Evolutionary conservation across 208 protist species (phyloP).

Genomic region (Porcisia deanei): DNA sequence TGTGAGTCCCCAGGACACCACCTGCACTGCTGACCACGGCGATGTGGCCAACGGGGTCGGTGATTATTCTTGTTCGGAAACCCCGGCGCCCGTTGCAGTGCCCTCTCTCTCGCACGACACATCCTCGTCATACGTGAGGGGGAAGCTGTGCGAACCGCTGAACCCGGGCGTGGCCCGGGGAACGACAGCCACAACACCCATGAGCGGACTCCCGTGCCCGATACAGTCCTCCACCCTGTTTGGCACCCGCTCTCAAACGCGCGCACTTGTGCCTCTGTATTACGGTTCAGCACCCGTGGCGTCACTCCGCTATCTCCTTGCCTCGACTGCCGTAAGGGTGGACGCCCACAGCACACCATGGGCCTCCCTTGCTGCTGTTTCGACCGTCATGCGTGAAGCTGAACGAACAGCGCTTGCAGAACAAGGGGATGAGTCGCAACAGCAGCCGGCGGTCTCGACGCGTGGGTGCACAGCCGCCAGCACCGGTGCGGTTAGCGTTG

Average conservation of each 20-base stretch:
- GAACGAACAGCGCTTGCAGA: background rate
- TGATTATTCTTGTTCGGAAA: background rate
- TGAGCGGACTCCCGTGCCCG: background rate
- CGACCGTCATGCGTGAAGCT: background rate
- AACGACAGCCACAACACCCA: background rate
- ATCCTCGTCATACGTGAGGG: background rate
- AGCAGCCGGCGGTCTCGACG: background rate
- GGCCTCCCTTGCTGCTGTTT: background rate
- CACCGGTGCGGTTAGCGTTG: background rate
- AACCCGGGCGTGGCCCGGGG: background rate
- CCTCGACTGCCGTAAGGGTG: background rate
- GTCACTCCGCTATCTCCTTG: conserved; percentile 2
- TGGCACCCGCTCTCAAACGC: background rate
- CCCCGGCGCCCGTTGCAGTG: background rate
- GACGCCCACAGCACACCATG: background rate
- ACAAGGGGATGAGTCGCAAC: background rate
- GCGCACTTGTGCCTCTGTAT: background rate
- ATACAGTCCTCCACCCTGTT: background rate
- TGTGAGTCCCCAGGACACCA: background rate
- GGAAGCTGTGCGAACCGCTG: background rate
- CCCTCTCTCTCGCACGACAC: background rate
- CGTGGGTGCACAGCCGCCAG: background rate
- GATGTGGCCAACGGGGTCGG: background rate
- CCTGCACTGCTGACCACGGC: background rate
- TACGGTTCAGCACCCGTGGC: background rate